A percentile compares a stretch with the other conserved stretches of the same genome.
phyloP scores from a whole-genome alignment of 768 basidiomycete species.

The Leucocoprinus birnbaumii region DNA sequence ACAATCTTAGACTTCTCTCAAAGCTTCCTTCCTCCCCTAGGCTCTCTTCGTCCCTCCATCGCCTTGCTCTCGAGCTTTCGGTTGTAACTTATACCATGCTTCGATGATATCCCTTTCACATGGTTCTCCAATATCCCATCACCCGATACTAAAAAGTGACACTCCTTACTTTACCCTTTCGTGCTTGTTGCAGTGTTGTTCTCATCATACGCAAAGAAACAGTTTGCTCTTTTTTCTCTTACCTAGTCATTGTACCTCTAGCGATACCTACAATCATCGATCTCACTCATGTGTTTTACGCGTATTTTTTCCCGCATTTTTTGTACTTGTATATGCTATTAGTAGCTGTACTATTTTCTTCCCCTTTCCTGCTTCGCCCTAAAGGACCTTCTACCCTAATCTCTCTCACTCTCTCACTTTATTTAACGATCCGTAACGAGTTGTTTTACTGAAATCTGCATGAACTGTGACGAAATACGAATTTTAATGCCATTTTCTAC shows the following conservation, averaged over 20 bases:
- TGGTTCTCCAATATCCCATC: too few species aligned
- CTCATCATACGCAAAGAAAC: neutral
- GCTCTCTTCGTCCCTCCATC: neutral
- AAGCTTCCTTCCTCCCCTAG: neutral
- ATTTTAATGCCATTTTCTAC: slow-evolving; percentile 1
- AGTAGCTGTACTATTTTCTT: neutral
- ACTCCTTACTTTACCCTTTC: neutral
- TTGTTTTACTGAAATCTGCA: neutral
- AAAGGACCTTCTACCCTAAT: too few species aligned
- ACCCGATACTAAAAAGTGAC: neutral
- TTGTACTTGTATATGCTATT: slow-evolving; percentile 7
- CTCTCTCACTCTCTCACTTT: too few species aligned
- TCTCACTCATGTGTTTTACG: too few species aligned
- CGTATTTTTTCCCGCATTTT: neutral
- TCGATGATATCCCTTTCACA: slow-evolving; percentile 6
- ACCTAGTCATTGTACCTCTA: neutral
- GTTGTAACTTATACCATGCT: slow-evolving; percentile 4
- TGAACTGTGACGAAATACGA: slow-evolving; percentile 2
- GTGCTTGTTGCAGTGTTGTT: neutral
- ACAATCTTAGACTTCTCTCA: too few species aligned
- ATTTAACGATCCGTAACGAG: neutral
- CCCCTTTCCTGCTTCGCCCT: too few species aligned
- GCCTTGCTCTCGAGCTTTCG: neutral
- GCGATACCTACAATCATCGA: neutral
- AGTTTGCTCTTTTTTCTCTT: neutral